Base-by-base conservation (phyloP, 768 basidiomycete species). In the Boletus rex-veris region DNA sequence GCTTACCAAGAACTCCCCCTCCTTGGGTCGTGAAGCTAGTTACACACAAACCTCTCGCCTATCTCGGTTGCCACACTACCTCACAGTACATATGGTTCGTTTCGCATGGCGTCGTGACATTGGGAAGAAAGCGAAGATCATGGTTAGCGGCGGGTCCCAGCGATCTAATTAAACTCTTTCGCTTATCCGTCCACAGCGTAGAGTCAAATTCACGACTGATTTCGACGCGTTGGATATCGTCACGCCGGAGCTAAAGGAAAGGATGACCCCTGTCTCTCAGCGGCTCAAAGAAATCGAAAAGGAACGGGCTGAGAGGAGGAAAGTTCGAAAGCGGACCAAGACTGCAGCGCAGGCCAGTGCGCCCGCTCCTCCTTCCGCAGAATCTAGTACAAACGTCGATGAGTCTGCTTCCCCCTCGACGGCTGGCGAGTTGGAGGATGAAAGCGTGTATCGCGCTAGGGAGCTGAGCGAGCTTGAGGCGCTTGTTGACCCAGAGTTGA, bases 21-120 rank as follows among this genome's bases (percentile, higher is more conserved):
- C 83, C 4, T 77, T 99, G 2, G 86, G 83, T 1, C 84, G 94
- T 12, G 80, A 90, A 39, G 95, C 95, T 0, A 70, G 79, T 0
- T 98, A 98, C 75, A 84, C 77, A 19, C 86, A 91, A 64, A 84
- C 81, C 36, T 87, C 90, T 4, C 85, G 93, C 9, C 64, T 99
- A 46, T 83, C 90, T 11, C 82, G 95, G 19, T 75, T 98, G 12
- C 97, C 97, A 0, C 71, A 82, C 5, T 95, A 90, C 64, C 80
- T 97, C 19, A 85, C 87, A 6, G 83, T 98, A 5, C 93, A 98
- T 63, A 91, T 98, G 88, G 94, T 95, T 12, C 89, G 97, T 44
- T 99, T 98, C 70, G 88, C 86, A 51, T 99, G 97, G 97, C 77
- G 92, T 55, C 77, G 82, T 36, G 97, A 98, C 60, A 94, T 97